Evolutionary conservation across 768 basidiomycete genomes (phyloP).

Genomic region (Mycena vulgaris): DNA sequence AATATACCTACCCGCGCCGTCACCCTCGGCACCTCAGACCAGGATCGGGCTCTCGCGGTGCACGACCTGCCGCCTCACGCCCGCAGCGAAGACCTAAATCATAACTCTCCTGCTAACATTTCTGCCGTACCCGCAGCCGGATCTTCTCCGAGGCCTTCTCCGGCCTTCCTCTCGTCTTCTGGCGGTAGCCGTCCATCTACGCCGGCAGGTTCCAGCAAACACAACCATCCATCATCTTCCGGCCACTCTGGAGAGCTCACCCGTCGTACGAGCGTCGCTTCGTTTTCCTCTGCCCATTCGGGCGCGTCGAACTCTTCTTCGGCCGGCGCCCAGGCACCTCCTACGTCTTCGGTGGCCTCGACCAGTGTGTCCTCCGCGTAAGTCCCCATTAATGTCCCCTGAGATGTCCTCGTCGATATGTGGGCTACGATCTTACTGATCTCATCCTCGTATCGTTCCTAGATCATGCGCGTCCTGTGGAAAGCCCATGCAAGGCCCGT

Average conservation of each 20-base stretch:
- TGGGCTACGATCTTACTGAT: slow-evolving; percentile 43
- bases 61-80: slow-evolving; percentile 59
- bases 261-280: slow-evolving; percentile 62
- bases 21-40: slow-evolving; percentile 23
- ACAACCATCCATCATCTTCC: slow-evolving; percentile 67
- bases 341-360: slow-evolving; percentile 68
- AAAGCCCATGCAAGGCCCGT: slow-evolving; percentile 92
- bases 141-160: slow-evolving; percentile 40
- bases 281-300: slow-evolving; percentile 70
- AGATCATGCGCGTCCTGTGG: slow-evolving; percentile 86
- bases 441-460: slow-evolving; percentile 43
- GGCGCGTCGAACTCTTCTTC: slow-evolving; percentile 61
- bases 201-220: slow-evolving; percentile 65
- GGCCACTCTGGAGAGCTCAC: slow-evolving; percentile 66
- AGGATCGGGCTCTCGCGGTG: slow-evolving; percentile 7
- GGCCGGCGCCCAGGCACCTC: slow-evolving; percentile 65
- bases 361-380: slow-evolving; percentile 64
- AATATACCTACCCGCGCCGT: slow-evolving; percentile 20
- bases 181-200: slow-evolving; percentile 70
- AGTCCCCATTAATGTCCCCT: slow-evolving; percentile 26
- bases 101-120: slow-evolving; percentile 53
- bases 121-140: slow-evolving; percentile 38
- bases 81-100: slow-evolving; percentile 83
- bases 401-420: slow-evolving; percentile 21
- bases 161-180: slow-evolving; percentile 45